Base-by-base conservation (phyloP, 345 rosid genomes). In the Eucalyptus albens region DNA sequence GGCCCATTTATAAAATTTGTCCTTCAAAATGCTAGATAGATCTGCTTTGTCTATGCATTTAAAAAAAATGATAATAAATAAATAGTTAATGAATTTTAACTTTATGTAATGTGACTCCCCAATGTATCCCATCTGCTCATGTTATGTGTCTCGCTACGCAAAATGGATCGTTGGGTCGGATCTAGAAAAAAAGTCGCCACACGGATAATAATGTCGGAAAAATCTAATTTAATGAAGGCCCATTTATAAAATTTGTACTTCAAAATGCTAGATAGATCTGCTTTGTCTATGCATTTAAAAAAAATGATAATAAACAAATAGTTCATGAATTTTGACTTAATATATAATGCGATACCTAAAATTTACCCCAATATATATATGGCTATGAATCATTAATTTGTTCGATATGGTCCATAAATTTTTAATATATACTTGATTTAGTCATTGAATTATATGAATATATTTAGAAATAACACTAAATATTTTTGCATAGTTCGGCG, bases 401-500 rank as follows among this genome's bases (percentile, higher is more conserved):
- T 51, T 51, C 1, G 22, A 51, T 51, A 0, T 17, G 9, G 4
- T 17, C 4, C 55, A 51, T 51, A 6, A 51, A 59, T 9, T 26
- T 59, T 59, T 11, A 3, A 0, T 59, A 26, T 0, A 59, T 59
- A 0, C 14, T 26, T 1, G 26, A 59, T 27, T 26, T 59, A 59
- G 7, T 26, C 4, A 53, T 53, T 53, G 22, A 19, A 53, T 7
- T 53, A 17, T 53, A 53, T 53, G 0, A 53, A 53, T 3, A 53
- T 53, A 0, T 19, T 53, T 53, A 53, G 4, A 53, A 8, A 53
- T 53, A 19, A 53, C 24, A 19, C 24, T 53, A 53, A 53, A 53
- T 0, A 3, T 3, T 7, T 53, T 53, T 53, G 24, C 1, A 19
- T 53, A 3, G 24, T 53, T 17, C 4, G 2, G 22, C 22, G 2